These are phyloP conservation scores for Botryotinia globosa DNA, from an alignment of 2,329 filamentous ascomycete genomes.

Conservation along the genomic window DNA sequence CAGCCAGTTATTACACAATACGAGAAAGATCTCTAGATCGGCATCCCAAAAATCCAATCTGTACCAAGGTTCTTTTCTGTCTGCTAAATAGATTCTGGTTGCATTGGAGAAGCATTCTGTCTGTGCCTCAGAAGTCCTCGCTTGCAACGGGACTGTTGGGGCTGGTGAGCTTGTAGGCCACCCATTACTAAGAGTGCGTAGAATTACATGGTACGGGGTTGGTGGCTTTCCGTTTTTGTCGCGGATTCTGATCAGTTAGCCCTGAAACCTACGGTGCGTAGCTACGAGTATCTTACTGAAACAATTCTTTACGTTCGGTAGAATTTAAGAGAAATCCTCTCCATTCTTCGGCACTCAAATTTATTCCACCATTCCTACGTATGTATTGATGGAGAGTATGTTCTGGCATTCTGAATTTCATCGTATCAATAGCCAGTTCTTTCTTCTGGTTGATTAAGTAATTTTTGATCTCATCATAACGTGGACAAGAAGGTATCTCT, in stretches of 20 bases:
- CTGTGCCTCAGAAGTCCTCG: background rate
- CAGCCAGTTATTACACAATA: slow-evolving; percentile 6
- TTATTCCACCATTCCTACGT: slow-evolving; percentile 7
- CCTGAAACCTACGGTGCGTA: too few relatives aligned
- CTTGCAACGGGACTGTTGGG: background rate
- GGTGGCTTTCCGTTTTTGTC: background rate
- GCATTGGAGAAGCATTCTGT: background rate
- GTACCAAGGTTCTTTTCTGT: slow-evolving; percentile 14
- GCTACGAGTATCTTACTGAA: background rate
- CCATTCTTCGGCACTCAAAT: slow-evolving; percentile 11
- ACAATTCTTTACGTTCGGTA: background rate
- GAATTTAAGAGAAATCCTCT: slow-evolving; percentile 13
- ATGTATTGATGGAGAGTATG: slow-evolving; percentile 12
- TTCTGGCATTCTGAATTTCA: slow-evolving; percentile 18
- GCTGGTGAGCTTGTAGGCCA: background rate
- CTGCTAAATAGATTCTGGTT: background rate
- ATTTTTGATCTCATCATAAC: slow-evolving; percentile 9
- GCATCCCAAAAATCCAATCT: slow-evolving; percentile 16
- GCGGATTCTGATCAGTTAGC: background rate
- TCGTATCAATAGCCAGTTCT: slow-evolving; percentile 15
- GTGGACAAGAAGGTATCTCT: background rate
- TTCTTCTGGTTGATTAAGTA: background rate
- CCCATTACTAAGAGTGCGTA: background rate
- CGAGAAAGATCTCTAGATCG: background rate
- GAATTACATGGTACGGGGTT: slow-evolving; percentile 12